These are phyloP conservation scores for Castanopsis chinensis DNA, from an alignment of 306 rosid genomes.

Conservation along the genomic window DNA sequence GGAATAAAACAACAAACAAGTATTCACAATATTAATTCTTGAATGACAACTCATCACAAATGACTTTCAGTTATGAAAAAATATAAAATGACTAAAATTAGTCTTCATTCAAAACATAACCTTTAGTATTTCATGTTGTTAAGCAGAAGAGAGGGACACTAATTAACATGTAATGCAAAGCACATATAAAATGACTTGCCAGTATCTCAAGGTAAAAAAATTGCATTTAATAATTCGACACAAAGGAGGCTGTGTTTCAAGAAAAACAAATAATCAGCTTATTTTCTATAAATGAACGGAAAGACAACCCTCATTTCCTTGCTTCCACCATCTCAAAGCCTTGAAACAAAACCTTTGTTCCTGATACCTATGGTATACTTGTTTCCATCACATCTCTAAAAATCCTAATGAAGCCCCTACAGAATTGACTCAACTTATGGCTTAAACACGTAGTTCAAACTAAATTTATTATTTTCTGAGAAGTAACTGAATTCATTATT, in stretches of 20 bases:
- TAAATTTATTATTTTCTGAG: neutral
- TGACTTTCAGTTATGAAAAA: neutral
- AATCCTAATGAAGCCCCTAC: neutral
- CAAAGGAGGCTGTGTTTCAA: neutral
- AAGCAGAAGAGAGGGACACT: neutral
- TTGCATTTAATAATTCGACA: neutral
- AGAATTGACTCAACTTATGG: neutral
- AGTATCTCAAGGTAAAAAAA: neutral
- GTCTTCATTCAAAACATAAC: neutral
- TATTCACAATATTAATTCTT: conserved; percentile 1
- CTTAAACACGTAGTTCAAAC: neutral
- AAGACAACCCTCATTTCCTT: neutral
- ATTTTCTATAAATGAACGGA: neutral
- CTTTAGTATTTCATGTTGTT: neutral
- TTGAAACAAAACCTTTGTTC: neutral
- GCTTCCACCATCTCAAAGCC: neutral
- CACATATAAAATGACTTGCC: neutral
- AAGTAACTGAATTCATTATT: neutral
- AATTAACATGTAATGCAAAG: neutral
- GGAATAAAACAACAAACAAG: conserved; percentile 9
- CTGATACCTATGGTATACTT: neutral
- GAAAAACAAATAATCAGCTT: neutral
- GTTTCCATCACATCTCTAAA: neutral
- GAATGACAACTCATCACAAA: neutral
- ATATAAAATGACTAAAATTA: neutral